A percentile compares a stretch with the other conserved stretches of the same genome.
These are phyloP conservation scores for Vitis rupestris DNA, from an alignment of 164 flowering plant species.

Conservation along the genomic window DNA sequence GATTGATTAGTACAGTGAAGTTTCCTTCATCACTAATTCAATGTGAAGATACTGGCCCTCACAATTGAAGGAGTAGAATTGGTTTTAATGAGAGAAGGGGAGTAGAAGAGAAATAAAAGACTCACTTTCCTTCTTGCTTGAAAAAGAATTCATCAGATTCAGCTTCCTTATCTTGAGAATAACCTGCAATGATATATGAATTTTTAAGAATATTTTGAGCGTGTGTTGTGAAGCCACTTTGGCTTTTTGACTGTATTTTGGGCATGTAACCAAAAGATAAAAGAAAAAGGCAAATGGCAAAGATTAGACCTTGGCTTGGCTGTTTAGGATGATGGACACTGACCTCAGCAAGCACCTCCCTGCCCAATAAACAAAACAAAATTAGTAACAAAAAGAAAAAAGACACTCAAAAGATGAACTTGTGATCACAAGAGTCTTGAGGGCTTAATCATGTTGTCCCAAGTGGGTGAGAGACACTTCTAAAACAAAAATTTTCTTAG, in stretches of 20 bases:
- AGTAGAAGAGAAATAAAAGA: not conserved
- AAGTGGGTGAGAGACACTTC: no score
- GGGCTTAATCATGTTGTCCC: no score
- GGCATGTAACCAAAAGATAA: no score
- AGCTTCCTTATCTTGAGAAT: slow-evolving; percentile 55
- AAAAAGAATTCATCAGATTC: slow-evolving; percentile 28
- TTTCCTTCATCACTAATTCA: no score
- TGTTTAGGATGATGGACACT: slow-evolving; percentile 53
- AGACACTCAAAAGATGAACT: not conserved
- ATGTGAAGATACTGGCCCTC: no score
- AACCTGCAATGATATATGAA: slow-evolving; percentile 40
- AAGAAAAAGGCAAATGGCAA: not conserved
- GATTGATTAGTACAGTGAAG: not conserved
- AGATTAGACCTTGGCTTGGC: slow-evolving; percentile 59
- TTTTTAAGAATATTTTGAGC: no score
- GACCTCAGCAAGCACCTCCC: slow-evolving; percentile 55
- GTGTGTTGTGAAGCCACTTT: no score
- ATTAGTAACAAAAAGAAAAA: not conserved
- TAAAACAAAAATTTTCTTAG: no score
- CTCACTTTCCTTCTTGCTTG: slow-evolving; percentile 62
- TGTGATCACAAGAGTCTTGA: no score
- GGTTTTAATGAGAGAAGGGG: not conserved
- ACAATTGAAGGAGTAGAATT: no score
- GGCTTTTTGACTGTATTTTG: no score
- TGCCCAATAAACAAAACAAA: slow-evolving; percentile 23